Base-by-base conservation (phyloP, 805 yeast genomes). In the Saccharomyces eubayanus region DNA sequence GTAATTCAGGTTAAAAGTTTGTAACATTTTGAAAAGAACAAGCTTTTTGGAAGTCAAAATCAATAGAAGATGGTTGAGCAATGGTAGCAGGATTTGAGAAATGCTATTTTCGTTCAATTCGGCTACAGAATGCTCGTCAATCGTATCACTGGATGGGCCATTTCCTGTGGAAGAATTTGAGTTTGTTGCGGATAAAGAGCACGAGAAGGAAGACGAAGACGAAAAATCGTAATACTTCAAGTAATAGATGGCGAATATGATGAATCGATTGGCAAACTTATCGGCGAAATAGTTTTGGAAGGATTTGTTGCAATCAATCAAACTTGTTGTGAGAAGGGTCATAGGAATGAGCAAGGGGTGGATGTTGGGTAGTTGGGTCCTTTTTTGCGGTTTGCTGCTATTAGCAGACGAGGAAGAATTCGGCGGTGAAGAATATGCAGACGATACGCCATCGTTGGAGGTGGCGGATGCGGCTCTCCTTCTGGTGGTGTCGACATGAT, bases 311-410 rank as follows among this genome's bases (percentile, higher is more conserved):
- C 89, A 83, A 63, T 88, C 92, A 31, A 81, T 70, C 46, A 89
- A 70, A 61, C 87, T 96, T 87, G 96, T 88, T 14, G 87, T 59
- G 8, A 91, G 64, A 64, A 85, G 76, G 5, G 81, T 68, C n/a
- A 79, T 64, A 62, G 85, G 91, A 3, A 75, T 70, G 1, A 82
- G 66, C 84, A 90, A 75, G 20, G 76, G 61, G 4, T 78, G 68
- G 54, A 75, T 50, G 57, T 69, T 56, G 47, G 80, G 71, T 55
- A 74, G 47, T 51, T 54, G 21, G 6, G 43, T 9, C 43, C 16
- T 36, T 6, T 9, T 36, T 16, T 36, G 31, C 43, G 49, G 9
- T 16, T 28, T 43, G 14, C 31, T 9, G 2, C n/a, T 16, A n/a
- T 49, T 12, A 8, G 31, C 41, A 24, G 24, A 16, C 43, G 43